Evolutionary conservation across 2,329 filamentous ascomycete genomes (phyloP).

Genomic region (Aureobasidium melanogenum): DNA sequence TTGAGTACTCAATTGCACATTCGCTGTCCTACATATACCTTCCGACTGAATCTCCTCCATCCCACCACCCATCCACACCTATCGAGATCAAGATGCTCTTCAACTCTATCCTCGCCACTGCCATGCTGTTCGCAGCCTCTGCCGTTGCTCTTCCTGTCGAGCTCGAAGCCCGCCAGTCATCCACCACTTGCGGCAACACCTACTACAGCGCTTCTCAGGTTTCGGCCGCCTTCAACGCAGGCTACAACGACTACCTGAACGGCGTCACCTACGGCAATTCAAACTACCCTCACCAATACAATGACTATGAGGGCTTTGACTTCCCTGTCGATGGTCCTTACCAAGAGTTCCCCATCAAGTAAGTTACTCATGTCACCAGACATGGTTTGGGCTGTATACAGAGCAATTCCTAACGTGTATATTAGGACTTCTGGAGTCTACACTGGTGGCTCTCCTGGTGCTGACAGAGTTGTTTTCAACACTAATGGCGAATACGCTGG

Average conservation of each 20-base stretch:
- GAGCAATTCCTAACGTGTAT: background rate
- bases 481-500: conserved; percentile 48
- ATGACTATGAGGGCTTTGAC: conserved; percentile 54
- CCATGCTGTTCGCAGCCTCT: conserved; percentile 21
- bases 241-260: conserved; percentile 40
- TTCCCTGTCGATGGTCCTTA: conserved; percentile 51
- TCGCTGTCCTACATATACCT: background rate
- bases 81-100: conserved; percentile 17
- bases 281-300: conserved; percentile 45
- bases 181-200: conserved; percentile 45
- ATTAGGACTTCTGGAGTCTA: conserved; percentile 31
- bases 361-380: conserved; percentile 16
- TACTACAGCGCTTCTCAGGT: conserved; percentile 45
- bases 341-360: conserved; percentile 54
- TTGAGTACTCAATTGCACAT: background rate
- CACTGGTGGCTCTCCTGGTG: conserved; percentile 52
- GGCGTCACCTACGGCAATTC: conserved; percentile 13
- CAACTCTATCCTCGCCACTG: conserved; percentile 20
- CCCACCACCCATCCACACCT: too few relatives aligned
- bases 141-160: conserved; percentile 18
- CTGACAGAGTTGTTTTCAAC: conserved; percentile 60
- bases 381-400: too few relatives aligned
- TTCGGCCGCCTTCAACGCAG: conserved; percentile 41
- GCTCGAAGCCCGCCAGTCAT: conserved; percentile 33
- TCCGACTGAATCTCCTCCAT: too few relatives aligned